These are phyloP conservation scores for Suillus plorans DNA, from an alignment of 768 basidiomycete genomes.

Conservation along the genomic window DNA sequence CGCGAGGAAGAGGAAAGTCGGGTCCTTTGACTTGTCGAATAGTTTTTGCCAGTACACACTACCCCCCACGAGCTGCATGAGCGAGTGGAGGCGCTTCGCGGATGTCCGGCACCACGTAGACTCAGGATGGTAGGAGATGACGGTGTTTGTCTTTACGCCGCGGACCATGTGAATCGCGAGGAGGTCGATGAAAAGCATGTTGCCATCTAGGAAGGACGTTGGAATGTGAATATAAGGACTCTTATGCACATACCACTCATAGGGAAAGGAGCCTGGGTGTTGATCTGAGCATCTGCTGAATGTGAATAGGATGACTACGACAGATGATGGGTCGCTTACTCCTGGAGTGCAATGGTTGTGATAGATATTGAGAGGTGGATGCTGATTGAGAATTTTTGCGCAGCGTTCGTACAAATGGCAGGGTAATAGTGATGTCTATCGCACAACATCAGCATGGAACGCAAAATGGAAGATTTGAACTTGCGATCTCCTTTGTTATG, in stretches of 20 bases:
- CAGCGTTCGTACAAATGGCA: slow-evolving; percentile 50
- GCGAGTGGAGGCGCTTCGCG: slow-evolving; percentile 26
- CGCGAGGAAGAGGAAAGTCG: slow-evolving; percentile 54
- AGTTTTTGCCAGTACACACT: slow-evolving; percentile 34
- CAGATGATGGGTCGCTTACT: background rate
- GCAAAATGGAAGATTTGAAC: slow-evolving; percentile 18
- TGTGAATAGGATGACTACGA: slow-evolving; percentile 2
- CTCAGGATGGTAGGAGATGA: slow-evolving; percentile 32
- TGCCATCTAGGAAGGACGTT: slow-evolving; percentile 14
- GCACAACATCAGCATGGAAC: background rate
- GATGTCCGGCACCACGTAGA: slow-evolving; percentile 14
- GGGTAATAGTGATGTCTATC: slow-evolving; percentile 54
- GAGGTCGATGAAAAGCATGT: slow-evolving; percentile 41
- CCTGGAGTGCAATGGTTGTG: background rate
- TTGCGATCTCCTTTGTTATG: slow-evolving; percentile 50
- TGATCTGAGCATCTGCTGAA: slow-evolving; percentile 32
- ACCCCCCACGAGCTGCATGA: slow-evolving; percentile 28
- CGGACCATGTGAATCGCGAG: slow-evolving; percentile 54
- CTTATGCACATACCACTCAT: slow-evolving; percentile 29
- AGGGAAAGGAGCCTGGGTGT: slow-evolving; percentile 51
- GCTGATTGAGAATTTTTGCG: slow-evolving; percentile 15
- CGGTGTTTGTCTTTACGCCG: slow-evolving; percentile 19
- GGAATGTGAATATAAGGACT: background rate
- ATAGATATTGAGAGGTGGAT: background rate
- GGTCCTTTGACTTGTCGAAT: slow-evolving; percentile 36